These are phyloP conservation scores for Aspergillus coremiiformis DNA, from an alignment of 495 filamentous ascomycete genomes.

Conservation along the genomic window DNA sequence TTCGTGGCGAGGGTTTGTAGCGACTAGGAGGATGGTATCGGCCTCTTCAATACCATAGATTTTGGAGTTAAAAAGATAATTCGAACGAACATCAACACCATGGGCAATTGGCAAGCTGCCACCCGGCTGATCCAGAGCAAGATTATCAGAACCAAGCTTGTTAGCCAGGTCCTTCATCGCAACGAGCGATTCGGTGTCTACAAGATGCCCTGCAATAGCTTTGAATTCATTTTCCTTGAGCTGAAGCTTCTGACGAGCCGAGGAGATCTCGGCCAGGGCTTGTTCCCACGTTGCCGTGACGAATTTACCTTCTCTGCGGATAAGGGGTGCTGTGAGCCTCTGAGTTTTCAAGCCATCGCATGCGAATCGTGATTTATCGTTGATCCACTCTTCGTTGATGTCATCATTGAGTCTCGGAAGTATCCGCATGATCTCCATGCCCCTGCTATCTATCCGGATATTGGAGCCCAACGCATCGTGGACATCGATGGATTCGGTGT, in stretches of 20 bases:
- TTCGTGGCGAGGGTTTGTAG: slow-evolving; percentile 91
- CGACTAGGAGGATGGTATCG: slow-evolving; percentile 84
- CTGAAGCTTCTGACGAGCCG: slow-evolving; percentile 64
- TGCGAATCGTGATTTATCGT: slow-evolving; percentile 94
- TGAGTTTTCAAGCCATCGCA: slow-evolving; percentile 97
- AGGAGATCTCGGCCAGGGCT: slow-evolving; percentile 74
- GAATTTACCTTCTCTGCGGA: slow-evolving; percentile 82
- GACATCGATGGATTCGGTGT: slow-evolving; percentile 90
- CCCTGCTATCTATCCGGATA: slow-evolving; percentile 84
- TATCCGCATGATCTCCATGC: slow-evolving; percentile 94
- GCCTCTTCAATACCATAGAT: slow-evolving; percentile 90
- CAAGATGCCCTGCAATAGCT: slow-evolving; percentile 81
- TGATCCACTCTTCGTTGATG: slow-evolving; percentile 99
- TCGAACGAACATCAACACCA: slow-evolving; percentile 87
- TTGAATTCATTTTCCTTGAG: slow-evolving; percentile 92
- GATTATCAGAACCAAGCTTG: slow-evolving; percentile 90
- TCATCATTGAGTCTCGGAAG: slow-evolving; percentile 91
- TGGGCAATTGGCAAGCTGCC: slow-evolving; percentile 82
- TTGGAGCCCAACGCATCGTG: slow-evolving; percentile 88
- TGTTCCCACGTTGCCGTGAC: slow-evolving; percentile 90
- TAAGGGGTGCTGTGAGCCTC: slow-evolving; percentile 82
- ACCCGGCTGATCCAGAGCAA: slow-evolving; percentile 82
- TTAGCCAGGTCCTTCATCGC: slow-evolving; percentile 96
- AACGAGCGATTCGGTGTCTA: slow-evolving; percentile 85
- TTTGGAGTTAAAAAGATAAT: slow-evolving; percentile 93